phyloP scores from a whole-genome alignment of 192 early-diverging fungal genomes.

The Lobosporangium transversale region DNA sequence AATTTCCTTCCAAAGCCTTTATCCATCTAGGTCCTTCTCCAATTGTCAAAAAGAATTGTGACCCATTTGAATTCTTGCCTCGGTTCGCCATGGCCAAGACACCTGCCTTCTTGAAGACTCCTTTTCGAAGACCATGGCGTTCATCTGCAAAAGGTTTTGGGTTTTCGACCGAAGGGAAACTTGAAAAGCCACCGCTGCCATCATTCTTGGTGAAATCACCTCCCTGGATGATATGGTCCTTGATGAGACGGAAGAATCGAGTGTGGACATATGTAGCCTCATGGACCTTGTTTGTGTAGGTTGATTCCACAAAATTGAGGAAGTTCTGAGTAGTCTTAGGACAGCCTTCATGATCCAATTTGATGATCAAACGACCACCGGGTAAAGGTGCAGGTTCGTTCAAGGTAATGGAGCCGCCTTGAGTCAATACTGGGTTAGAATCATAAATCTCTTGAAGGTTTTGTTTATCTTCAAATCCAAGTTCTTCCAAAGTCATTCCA shows the following conservation, averaged over 20 bases:
- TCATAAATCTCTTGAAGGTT: constrained; percentile 52
- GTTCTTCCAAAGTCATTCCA: constrained; percentile 28
- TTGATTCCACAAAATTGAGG: constrained; percentile 43
- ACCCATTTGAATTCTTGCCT: constrained; percentile 51
- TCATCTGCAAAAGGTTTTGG: constrained; percentile 53
- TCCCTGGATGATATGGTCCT: constrained; percentile 51
- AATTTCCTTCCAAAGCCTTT: constrained; percentile 39
- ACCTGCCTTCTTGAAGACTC: constrained; percentile 34
- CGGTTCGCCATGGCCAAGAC: constrained; percentile 47
- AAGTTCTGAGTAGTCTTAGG: constrained; percentile 47
- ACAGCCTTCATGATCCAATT: constrained; percentile 29
- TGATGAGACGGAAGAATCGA: constrained; percentile 43
- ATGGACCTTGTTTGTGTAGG: constrained; percentile 32
- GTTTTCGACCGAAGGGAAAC: constrained; percentile 34
- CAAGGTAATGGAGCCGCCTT: constrained; percentile 39
- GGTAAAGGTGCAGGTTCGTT: constrained; percentile 37
- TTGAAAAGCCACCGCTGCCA: constrained; percentile 38
- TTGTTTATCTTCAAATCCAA: constrained; percentile 23
- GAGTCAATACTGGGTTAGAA: constrained; percentile 32
- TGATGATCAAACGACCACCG: constrained; percentile 33
- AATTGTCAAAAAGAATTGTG: constrained; percentile 49
- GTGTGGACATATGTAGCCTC: constrained; percentile 47
- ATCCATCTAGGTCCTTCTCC: constrained; percentile 36
- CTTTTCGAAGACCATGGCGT: constrained; percentile 35
- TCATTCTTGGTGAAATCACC: constrained; percentile 51